Base-by-base conservation (phyloP, 2,329 filamentous ascomycete species). In the Penicillium sp. region DNA sequence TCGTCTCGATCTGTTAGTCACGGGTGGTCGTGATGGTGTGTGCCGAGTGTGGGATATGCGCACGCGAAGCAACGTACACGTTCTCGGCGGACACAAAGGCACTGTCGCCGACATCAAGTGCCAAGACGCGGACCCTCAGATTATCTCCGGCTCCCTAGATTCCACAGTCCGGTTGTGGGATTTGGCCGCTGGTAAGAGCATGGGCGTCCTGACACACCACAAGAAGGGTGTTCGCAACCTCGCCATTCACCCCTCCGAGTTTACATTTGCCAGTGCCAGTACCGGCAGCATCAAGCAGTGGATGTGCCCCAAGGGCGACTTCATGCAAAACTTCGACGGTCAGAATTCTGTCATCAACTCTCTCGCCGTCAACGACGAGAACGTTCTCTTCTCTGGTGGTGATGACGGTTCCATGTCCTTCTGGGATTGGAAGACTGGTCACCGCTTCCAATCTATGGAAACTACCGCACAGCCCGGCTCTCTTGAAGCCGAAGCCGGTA, bases 311-410 rank as follows among this genome's bases (percentile, higher is more conserved):
- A 92, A 97, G 72, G 95, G 93, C 38, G 91, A 91, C 16, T 97
- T 99, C 72, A 99, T 99, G 94, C 92, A 97, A 75, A 97, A 97
- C 72, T 97, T 97, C 69, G 91, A 96, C 43, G 93, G 93, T 5
- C 93, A 97, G 70, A 97, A 97, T 69, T 86, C 91, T 59, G 95
- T 99, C 72, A 93, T 99, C 79, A 99, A 99, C 76, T 92, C 92
- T 0, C 79, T 99, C 45, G 84, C 91, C 43, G 92, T 94, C 33
- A 99, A 99, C 73, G 90, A 95, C 68, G 91, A 97, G 72, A 94
- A 97, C 68, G 91, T 97, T 16, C 77, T 99, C 58, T 97, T 99
- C 75, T 94, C 92, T 3, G 94, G 94, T 55, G 93, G 88, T 46
- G 94, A 99, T 70, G 97, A 99, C 67, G 94, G 95, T 40, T 95